These are phyloP conservation scores for Salix exigua DNA, from an alignment of 345 rosid species.

Conservation along the genomic window DNA sequence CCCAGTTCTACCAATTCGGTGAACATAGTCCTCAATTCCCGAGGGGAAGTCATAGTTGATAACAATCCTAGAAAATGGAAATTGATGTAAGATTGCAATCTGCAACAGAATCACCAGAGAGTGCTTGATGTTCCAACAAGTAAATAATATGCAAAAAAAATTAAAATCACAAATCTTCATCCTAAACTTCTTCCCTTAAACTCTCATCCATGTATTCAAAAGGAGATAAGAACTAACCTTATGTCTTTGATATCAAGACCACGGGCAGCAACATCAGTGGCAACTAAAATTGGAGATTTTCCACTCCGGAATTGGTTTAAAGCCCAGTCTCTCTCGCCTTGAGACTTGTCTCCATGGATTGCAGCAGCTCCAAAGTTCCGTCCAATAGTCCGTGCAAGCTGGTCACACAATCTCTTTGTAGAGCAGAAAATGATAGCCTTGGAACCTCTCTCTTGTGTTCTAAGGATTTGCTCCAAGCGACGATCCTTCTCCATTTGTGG, in stretches of 20 bases:
- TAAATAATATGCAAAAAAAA: too few species aligned
- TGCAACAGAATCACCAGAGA: neutral
- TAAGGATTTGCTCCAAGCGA: slow-evolving; percentile 86
- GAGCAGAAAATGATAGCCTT: slow-evolving; percentile 87
- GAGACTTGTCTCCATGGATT: slow-evolving; percentile 96
- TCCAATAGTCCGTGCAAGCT: slow-evolving; percentile 76
- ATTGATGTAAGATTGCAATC: neutral
- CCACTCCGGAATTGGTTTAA: slow-evolving; percentile 85
- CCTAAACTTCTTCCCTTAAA: neutral
- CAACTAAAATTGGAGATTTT: slow-evolving; percentile 76
- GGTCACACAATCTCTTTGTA: slow-evolving; percentile 89
- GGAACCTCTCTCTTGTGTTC: slow-evolving; percentile 88
- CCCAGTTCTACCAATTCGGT: slow-evolving; percentile 97
- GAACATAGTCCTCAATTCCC: slow-evolving; percentile 97
- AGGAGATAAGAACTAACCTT: slow-evolving; percentile 37
- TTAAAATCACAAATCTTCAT: too few species aligned
- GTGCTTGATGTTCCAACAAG: too few species aligned
- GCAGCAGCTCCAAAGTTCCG: slow-evolving; percentile 82
- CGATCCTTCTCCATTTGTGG: slow-evolving; percentile 92
- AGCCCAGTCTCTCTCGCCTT: slow-evolving; percentile 94
- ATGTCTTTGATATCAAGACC: slow-evolving; percentile 95
- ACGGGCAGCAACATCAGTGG: slow-evolving; percentile 98
- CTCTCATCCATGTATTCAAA: neutral
- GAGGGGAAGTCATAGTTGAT: slow-evolving; percentile 92
- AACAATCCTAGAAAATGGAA: slow-evolving; percentile 59